Evolutionary conservation across 331 rosid genomes (phyloP).

Genomic region (Telfairia occidentalis): DNA sequence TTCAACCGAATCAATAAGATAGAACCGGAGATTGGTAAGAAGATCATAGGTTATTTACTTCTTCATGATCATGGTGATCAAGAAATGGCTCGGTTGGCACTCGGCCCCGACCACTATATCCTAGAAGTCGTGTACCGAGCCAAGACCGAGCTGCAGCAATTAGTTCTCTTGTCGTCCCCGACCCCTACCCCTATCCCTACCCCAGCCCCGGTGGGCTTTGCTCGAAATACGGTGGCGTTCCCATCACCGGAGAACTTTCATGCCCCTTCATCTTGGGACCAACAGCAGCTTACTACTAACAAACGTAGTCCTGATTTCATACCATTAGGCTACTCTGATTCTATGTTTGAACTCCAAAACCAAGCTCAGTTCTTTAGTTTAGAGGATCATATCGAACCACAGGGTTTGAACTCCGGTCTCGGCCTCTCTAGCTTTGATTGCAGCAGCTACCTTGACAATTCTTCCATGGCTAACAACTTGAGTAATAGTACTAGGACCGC

Average conservation of each 20-base stretch:
- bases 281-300: slow-evolving; percentile 22
- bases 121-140: slow-evolving; percentile 31
- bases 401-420: slow-evolving; percentile 19
- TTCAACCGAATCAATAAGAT: slow-evolving; percentile 36
- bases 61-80: slow-evolving; percentile 45
- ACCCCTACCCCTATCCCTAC: slow-evolving; percentile 20
- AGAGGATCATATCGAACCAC: slow-evolving; percentile 35
- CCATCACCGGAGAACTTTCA: slow-evolving; percentile 21
- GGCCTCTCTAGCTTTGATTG: slow-evolving; percentile 27
- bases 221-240: slow-evolving; percentile 4
- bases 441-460: slow-evolving; percentile 31
- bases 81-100: slow-evolving; percentile 45
- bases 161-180: slow-evolving; percentile 16
- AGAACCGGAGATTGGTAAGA: slow-evolving; percentile 48
- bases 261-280: slow-evolving; percentile 35
- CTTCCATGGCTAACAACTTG: slow-evolving; percentile 10
- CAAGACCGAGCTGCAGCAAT: slow-evolving; percentile 34
- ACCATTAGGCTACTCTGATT: slow-evolving; percentile 29
- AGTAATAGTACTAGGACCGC: slow-evolving; percentile 24
- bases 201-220: slow-evolving; percentile 20
- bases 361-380: slow-evolving; percentile 28
- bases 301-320: slow-evolving; percentile 23
- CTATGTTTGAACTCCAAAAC: slow-evolving; percentile 35
- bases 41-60: slow-evolving; percentile 57
- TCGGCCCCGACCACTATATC: slow-evolving; percentile 39